Conservation (phyloP, 2,329 filamentous ascomycete genomes). For the Diaporthe ampelina region DNA sequence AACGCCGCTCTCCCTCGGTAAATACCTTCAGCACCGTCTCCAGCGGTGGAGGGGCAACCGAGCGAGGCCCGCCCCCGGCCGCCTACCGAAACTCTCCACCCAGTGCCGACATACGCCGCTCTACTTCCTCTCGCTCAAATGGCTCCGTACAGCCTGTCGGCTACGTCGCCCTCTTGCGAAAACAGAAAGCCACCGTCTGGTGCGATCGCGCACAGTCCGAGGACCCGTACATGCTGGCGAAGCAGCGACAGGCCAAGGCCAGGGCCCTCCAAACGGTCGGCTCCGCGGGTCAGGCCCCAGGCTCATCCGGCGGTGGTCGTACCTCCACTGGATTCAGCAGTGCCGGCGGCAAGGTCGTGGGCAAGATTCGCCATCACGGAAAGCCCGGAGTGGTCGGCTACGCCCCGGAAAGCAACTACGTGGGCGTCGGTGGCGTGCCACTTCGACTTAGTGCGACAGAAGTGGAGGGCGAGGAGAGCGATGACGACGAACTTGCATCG, state of each 20-base stretch:
- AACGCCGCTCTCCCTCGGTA: slow-evolving; percentile 73
- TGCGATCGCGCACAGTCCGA: slow-evolving; percentile 94
- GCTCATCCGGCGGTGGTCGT: slow-evolving; percentile 59
- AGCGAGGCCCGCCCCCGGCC: slow-evolving; percentile 62
- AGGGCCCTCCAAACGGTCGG: slow-evolving; percentile 88
- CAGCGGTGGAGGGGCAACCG: slow-evolving; percentile 56
- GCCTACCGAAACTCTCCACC: slow-evolving; percentile 68
- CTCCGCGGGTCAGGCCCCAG: slow-evolving; percentile 66
- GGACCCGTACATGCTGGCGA: slow-evolving; percentile 85
- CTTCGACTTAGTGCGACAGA: slow-evolving; percentile 95
- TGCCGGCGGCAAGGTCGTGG: slow-evolving; percentile 74
- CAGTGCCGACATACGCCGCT: slow-evolving; percentile 76
- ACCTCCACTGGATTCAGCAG: slow-evolving; percentile 74
- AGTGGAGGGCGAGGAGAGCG: slow-evolving; percentile 88
- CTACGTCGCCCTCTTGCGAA: slow-evolving; percentile 95
- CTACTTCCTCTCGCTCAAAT: slow-evolving; percentile 83
- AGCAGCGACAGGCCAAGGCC: slow-evolving; percentile 89
- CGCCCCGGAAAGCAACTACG: slow-evolving; percentile 81
- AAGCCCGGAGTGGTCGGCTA: slow-evolving; percentile 86
- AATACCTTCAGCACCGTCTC: slow-evolving; percentile 79
- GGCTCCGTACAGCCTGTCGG: slow-evolving; percentile 72
- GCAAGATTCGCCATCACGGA: slow-evolving; percentile 91
- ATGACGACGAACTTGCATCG: slow-evolving; percentile 74
- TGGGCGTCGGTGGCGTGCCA: slow-evolving; percentile 83
- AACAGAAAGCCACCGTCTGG: slow-evolving; percentile 98